Evolutionary conservation across 371 early-diverging fungal species (phyloP), one percentile per base, ranked within the genome.

Genomic region (Cladochytrium tenue): DNA sequence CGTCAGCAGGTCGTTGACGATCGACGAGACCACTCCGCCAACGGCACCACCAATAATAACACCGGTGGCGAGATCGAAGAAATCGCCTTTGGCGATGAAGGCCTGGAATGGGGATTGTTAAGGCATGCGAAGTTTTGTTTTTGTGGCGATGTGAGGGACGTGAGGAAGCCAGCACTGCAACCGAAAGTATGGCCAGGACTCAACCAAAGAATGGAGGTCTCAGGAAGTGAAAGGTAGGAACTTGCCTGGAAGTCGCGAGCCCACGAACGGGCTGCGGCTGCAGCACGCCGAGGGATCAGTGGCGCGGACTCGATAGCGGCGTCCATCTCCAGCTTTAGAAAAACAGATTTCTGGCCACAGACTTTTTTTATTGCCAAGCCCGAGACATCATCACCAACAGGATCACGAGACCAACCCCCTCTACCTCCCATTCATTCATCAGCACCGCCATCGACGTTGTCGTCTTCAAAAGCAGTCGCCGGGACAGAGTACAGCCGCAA

Each of bases 401-500:
- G n/a, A n/a, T n/a, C n/a, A n/a, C n/a, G n/a, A n/a, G n/a, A n/a
- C n/a, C n/a, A n/a, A 50, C 50, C n/a, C 50, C 50, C n/a, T n/a
- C 50, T 15, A n/a, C 50, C n/a, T 50, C 50, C 13, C n/a, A 50
- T n/a, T 50, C 50, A 50, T 15, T 13, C 50, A 15, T 50, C 50
- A 50, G 50, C 30, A 13, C 30, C 55, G 26, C 15, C 55, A 7
- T 55, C 55, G 26, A 25, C 15, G 7, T 55, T 25, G 15, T 55
- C 78, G 7, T 70, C 75, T 58, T 78, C 76, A 51, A 78, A 76
- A 7, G 79, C 66, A 60, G 60, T 56, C 7, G 63, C 63, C 2
- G 79, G 79, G 26, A 78, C 76, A 43, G 82, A 69, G 79, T 95
- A 95, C 58, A 96, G 65, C 60, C 90, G 86, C 67, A 96, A 84